phyloP scores from a whole-genome alignment of 805 yeast species.

The Candida insectalens region DNA sequence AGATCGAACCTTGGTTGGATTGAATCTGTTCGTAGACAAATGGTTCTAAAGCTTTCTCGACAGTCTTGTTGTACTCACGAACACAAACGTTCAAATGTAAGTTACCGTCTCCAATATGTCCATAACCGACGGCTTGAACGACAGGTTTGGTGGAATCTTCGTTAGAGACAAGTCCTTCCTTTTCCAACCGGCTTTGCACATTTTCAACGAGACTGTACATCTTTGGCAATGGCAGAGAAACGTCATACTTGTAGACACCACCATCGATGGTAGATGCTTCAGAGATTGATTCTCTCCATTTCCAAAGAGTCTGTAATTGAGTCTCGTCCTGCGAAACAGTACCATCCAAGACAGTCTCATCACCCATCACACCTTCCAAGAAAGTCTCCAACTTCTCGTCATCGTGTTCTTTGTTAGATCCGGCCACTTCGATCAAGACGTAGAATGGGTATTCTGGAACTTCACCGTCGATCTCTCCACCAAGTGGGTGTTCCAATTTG shows the following conservation, averaged over 20 bases:
- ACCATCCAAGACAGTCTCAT: constrained; percentile 82
- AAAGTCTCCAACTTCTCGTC: constrained; percentile 81
- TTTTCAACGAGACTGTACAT: constrained; percentile 79
- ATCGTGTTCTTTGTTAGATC: constrained; percentile 89
- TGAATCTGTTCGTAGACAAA: constrained; percentile 89
- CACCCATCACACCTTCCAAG: constrained; percentile 77
- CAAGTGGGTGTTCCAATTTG: constrained; percentile 60
- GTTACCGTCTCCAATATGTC: constrained; percentile 98
- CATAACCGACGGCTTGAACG: constrained; percentile 86
- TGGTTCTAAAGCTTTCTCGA: constrained; percentile 82
- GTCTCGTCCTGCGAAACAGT: constrained; percentile 93
- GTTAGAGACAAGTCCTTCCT: constrained; percentile 50
- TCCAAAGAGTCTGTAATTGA: constrained; percentile 77
- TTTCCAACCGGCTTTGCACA: constrained; percentile 49
- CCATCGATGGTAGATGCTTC: constrained; percentile 82
- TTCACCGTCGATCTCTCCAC: constrained; percentile 34
- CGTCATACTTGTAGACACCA: constrained; percentile 96
- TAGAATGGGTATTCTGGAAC: constrained; percentile 70
- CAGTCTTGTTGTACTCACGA: constrained; percentile 66
- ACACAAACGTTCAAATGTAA: constrained; percentile 90
- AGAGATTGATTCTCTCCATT: constrained; percentile 91
- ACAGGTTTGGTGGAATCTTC: constrained; percentile 63
- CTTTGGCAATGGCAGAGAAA: constrained; percentile 76
- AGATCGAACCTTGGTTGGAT: constrained; percentile 70
- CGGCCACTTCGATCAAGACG: constrained; percentile 90